Percentiles rank a stretch among this genome's conserved stretches.
These are phyloP conservation scores for Mucor velutinosus DNA, from an alignment of 371 early-diverging fungal genomes.

Conservation along the genomic window DNA sequence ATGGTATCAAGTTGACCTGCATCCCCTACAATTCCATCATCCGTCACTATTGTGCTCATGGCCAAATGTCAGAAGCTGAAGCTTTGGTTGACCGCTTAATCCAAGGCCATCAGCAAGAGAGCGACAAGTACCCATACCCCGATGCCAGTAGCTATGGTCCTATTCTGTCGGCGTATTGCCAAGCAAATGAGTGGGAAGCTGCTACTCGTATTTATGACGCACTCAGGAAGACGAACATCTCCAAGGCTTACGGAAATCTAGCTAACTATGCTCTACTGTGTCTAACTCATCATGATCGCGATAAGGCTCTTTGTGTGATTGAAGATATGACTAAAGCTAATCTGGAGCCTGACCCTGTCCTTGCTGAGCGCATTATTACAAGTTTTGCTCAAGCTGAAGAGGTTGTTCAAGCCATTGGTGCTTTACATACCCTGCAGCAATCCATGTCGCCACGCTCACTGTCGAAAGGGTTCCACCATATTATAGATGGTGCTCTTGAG, in stretches of 20 bases:
- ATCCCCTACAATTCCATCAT: slow-evolving; percentile 54
- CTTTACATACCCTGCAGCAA: slow-evolving; percentile 27
- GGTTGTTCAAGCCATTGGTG: slow-evolving; percentile 25
- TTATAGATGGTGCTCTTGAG: slow-evolving; percentile 19
- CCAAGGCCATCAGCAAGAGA: slow-evolving; percentile 3
- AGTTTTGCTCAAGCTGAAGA: slow-evolving; percentile 24
- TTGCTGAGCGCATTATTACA: slow-evolving; percentile 35
- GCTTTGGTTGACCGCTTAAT: slow-evolving; percentile 30
- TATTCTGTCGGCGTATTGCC: slow-evolving; percentile 48
- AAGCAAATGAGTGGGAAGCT: slow-evolving; percentile 21
- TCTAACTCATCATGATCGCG: slow-evolving; percentile 21
- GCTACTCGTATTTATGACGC: slow-evolving; percentile 36
- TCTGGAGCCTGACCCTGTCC: slow-evolving; percentile 44
- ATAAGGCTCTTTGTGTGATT: slow-evolving; percentile 30
- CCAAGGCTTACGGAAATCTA: slow-evolving; percentile 50
- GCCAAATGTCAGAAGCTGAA: slow-evolving; percentile 34
- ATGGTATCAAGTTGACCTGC: slow-evolving; percentile 39
- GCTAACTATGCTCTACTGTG: slow-evolving; percentile 53
- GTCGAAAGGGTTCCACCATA: slow-evolving; percentile 23
- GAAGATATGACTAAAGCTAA: slow-evolving; percentile 40
- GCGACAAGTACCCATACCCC: slow-evolving; percentile 29
- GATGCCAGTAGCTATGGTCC: slow-evolving; percentile 53
- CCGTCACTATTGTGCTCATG: slow-evolving; percentile 40
- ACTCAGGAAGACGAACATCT: slow-evolving; percentile 39
- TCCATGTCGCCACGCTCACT: slow-evolving; percentile 31